A percentile compares a stretch with the other conserved stretches of the same genome.
Conservation (phyloP, 768 basidiomycete genomes). For the Crepidotus variabilis region DNA sequence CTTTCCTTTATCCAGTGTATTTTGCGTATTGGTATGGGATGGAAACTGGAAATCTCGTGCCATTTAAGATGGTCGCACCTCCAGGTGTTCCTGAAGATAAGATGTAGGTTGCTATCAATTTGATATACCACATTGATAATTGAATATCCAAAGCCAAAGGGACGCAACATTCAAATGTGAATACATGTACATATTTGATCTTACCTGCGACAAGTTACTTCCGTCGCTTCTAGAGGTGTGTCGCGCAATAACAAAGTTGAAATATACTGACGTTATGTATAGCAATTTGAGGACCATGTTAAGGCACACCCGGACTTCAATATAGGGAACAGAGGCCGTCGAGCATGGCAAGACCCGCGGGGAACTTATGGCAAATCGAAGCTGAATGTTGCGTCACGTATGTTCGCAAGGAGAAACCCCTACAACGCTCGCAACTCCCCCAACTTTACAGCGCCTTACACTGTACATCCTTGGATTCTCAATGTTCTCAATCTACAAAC, state of each 20-base stretch:
- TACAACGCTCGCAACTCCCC: not conserved
- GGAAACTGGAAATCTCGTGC: conserved; percentile 8
- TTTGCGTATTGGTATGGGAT: conserved; percentile 1
- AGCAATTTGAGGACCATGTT: too few relatives aligned
- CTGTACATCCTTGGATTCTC: not conserved
- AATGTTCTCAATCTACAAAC: not conserved
- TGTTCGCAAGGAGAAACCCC: not conserved
- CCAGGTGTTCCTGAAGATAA: not conserved
- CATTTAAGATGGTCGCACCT: not conserved
- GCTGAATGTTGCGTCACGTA: not conserved
- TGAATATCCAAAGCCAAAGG: not conserved
- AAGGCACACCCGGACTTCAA: not conserved
- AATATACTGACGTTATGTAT: too few relatives aligned
- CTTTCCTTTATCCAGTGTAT: conserved; percentile 1
- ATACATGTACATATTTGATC: conserved; percentile 4
- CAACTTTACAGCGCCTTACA: not conserved
- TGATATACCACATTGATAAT: not conserved
- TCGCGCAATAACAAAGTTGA: too few relatives aligned
- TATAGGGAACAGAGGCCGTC: not conserved
- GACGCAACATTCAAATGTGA: conserved; percentile 2
- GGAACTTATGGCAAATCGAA: not conserved
- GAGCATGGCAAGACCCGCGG: not conserved
- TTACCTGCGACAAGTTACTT: not conserved
- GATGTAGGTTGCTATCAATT: conserved; percentile 5
- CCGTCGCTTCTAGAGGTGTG: conserved; percentile 1